Evolutionary conservation across 306 rosid species (phyloP).

Genomic region (Dryas octopetala): DNA sequence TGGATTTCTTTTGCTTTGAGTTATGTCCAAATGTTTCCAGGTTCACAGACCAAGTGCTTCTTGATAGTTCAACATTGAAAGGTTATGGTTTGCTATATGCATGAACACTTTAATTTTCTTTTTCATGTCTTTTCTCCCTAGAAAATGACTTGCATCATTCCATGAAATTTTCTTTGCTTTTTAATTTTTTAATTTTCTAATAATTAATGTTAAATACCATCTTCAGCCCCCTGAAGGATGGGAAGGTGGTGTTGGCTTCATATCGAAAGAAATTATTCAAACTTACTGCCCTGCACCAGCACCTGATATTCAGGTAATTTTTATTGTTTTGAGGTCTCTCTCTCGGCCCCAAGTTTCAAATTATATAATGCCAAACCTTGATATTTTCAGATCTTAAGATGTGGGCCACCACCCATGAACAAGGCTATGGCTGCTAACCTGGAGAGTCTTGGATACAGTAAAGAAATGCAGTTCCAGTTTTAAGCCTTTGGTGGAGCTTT

Average conservation of each 20-base stretch:
- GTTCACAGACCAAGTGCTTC: no score
- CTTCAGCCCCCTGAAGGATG: constrained; percentile 53
- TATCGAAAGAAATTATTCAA: constrained; percentile 49
- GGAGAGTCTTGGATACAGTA: constrained; percentile 36
- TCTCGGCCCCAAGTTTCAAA: no score
- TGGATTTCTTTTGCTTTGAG: no score
- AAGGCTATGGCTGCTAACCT: constrained; percentile 51
- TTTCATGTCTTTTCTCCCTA: background rate
- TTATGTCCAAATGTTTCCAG: no score
- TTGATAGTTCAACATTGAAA: background rate
- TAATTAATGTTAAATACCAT: constrained; percentile 6
- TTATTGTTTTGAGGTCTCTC: background rate
- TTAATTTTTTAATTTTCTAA: background rate
- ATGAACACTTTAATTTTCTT: background rate
- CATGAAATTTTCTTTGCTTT: background rate
- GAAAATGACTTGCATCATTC: background rate
- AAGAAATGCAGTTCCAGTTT: constrained; percentile 52
- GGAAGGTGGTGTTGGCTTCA: constrained; percentile 55
- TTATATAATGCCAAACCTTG: background rate
- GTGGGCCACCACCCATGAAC: constrained; percentile 63
- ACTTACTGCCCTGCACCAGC: constrained; percentile 50
- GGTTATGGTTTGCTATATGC: background rate
- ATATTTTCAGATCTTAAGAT: constrained; percentile 40
- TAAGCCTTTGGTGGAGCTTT: constrained; percentile 20
- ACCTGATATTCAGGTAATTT: constrained; percentile 42